These are phyloP conservation scores for Rosa persica DNA, from an alignment of 306 rosid genomes.

Conservation along the genomic window DNA sequence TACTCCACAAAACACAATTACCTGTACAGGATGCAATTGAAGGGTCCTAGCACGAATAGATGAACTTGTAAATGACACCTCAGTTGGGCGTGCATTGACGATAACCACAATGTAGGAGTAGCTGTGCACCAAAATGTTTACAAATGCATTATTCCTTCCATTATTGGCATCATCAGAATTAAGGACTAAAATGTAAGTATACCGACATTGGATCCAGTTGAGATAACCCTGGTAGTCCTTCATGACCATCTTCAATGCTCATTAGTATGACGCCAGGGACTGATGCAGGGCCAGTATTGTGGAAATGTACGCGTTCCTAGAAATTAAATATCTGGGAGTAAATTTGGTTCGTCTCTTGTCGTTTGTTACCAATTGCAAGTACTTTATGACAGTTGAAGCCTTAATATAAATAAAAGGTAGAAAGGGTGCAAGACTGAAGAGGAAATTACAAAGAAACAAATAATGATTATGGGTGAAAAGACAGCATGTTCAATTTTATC, in stretches of 20 bases:
- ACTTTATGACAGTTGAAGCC: background rate
- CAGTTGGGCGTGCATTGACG: constrained; percentile 76
- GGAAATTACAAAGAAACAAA: background rate
- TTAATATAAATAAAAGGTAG: background rate
- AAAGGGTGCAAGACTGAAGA: background rate
- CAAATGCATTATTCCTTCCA: constrained; percentile 9
- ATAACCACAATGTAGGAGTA: constrained; percentile 69
- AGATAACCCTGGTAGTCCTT: constrained; percentile 66
- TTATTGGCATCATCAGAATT: constrained; percentile 8
- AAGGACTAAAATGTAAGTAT: constrained; percentile 21
- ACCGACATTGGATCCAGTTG: constrained; percentile 90
- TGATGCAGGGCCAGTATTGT: constrained; percentile 67
- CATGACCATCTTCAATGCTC: constrained; percentile 92
- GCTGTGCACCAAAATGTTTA: constrained; percentile 46
- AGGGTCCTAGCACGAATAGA: constrained; percentile 52
- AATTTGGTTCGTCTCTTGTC: constrained; percentile 5
- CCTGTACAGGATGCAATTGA: constrained; percentile 87
- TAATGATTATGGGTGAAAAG: background rate
- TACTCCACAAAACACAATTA: constrained; percentile 16
- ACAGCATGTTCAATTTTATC: background rate
- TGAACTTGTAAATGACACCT: constrained; percentile 57
- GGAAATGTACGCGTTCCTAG: constrained; percentile 72
- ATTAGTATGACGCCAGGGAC: constrained; percentile 70
- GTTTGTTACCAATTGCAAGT: background rate
- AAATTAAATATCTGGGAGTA: constrained; percentile 17